Percentiles rank a stretch among this genome's conserved stretches.
Conservation (phyloP, 2,329 filamentous ascomycete genomes). For the Verticillium tricorpus region DNA sequence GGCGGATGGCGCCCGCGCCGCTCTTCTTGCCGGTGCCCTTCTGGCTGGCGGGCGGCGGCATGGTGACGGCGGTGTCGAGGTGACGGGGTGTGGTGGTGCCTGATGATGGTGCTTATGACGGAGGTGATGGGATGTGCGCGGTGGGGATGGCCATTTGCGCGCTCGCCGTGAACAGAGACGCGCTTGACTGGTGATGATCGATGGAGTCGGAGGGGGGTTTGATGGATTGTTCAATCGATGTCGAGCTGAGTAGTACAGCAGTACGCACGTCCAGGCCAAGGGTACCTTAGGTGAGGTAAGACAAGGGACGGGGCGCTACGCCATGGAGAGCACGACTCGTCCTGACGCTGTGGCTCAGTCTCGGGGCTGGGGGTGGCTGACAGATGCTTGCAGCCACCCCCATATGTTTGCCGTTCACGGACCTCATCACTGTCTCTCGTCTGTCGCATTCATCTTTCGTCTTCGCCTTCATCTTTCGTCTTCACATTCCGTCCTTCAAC, state of each 20-base stretch:
- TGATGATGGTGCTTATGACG: background rate
- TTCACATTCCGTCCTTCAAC: too few relatives aligned
- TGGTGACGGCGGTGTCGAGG: slow-evolving; percentile 22
- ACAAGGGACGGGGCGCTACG: too few relatives aligned
- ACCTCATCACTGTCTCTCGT: too few relatives aligned
- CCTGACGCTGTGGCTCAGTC: background rate
- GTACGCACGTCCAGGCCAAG: background rate
- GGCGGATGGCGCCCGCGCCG: slow-evolving; percentile 55
- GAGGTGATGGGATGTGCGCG: background rate
- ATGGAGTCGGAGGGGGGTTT: background rate
- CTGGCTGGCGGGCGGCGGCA: slow-evolving; percentile 56
- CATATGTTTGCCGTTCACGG: too few relatives aligned
- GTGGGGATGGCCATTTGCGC: background rate
- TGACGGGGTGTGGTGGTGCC: background rate
- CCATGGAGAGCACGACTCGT: background rate
- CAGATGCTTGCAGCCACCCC: background rate
- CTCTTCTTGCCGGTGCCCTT: slow-evolving; percentile 64
- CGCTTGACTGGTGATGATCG: background rate
- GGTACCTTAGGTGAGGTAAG: too few relatives aligned
- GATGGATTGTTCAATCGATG: background rate
- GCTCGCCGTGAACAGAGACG: background rate
- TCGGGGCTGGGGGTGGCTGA: background rate
- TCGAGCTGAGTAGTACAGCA: background rate
- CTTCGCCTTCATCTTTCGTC: too few relatives aligned
- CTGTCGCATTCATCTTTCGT: too few relatives aligned